Evolutionary conservation across 176 grass and related monocot genomes (phyloP), one percentile per base, ranked within the genome.

Genomic region (Bothriochloa decipiens): DNA sequence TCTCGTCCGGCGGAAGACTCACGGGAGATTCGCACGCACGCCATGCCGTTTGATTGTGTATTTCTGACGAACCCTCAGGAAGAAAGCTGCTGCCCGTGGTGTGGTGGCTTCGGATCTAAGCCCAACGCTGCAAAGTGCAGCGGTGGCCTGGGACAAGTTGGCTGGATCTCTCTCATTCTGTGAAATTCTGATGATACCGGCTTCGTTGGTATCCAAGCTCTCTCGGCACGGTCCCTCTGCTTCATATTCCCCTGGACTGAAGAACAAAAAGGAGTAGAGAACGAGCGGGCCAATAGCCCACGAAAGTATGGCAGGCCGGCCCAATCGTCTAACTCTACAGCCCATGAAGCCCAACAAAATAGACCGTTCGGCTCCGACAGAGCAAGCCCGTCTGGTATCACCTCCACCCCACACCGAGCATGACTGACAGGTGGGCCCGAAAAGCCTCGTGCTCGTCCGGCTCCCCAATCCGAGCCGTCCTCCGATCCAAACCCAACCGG

Each of bases 401-500:
- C 4, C 36, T 75, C 25, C 5, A 78, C 12, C 57, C 76, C 76
- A 45, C 29, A 65, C 28, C 15, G 15, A 67, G 7, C 28, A 67
- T 65, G 55, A 7, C 70, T 2, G 75, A 78, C 57, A 78, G 13
- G 57, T 78, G 76, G 75, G 37, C 7, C 75, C 75, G 10, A 1
- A 8, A 33, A 61, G 11, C 33, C 33, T 20, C 66, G 7, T 20
- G 49, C 47, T 50, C 47, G 47, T 50, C 47, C 5, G 50, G 3
- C 12, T 46, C 50, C 5, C 50, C 52, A 55, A 22, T 55, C 17
- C 52, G 2, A 53, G 17, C 47, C 46, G 29, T 32, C 6, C 17
- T 18, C 49, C 17, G 52, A 55, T 20, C 18, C 52, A 3, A 9
- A 55, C 50, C 20, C 53, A 57, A 22, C 52, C 4, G 49, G 49